These are phyloP conservation scores for Cadophora malorum DNA, from an alignment of 2,329 filamentous ascomycete genomes.

Conservation along the genomic window DNA sequence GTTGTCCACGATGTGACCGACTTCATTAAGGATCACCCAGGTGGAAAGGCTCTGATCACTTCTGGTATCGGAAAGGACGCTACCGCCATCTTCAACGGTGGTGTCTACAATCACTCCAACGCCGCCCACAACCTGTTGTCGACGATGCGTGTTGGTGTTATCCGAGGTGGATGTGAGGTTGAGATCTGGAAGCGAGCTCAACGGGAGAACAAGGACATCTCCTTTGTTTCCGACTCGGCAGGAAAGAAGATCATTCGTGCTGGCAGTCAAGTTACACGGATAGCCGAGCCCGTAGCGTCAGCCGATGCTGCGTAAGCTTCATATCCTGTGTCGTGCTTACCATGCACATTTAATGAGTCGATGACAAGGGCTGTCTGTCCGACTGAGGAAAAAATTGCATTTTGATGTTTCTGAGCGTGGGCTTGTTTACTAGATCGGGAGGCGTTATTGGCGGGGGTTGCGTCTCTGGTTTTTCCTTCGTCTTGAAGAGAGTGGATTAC, in stretches of 20 bases:
- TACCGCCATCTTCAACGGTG: constrained; percentile 90
- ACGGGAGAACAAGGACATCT: constrained; percentile 82
- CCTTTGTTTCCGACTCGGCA: constrained; percentile 78
- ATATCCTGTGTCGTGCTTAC: constrained; percentile 12
- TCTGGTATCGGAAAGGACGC: constrained; percentile 86
- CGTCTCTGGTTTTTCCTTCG: not conserved
- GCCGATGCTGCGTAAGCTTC: constrained; percentile 76
- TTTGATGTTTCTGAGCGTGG: constrained; percentile 24
- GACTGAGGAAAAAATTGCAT: constrained; percentile 22
- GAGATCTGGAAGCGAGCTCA: constrained; percentile 93
- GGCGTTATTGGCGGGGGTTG: constrained; percentile 14
- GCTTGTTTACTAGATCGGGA: constrained; percentile 23
- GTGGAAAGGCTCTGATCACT: constrained; percentile 85
- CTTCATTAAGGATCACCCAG: constrained; percentile 90
- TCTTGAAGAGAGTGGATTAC: constrained; percentile 15
- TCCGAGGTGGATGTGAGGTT: constrained; percentile 85
- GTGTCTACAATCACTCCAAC: constrained; percentile 89
- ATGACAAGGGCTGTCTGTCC: constrained; percentile 25
- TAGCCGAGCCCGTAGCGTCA: constrained; percentile 78
- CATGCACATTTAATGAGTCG: constrained; percentile 28
- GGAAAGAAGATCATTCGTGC: constrained; percentile 86
- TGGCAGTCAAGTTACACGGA: constrained; percentile 83
- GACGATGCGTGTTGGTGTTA: constrained; percentile 86
- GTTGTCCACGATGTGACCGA: constrained; percentile 84
- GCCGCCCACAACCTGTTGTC: constrained; percentile 88